phyloP scores from a whole-genome alignment of 192 early-diverging fungal genomes.

The Coemansia furcata region DNA sequence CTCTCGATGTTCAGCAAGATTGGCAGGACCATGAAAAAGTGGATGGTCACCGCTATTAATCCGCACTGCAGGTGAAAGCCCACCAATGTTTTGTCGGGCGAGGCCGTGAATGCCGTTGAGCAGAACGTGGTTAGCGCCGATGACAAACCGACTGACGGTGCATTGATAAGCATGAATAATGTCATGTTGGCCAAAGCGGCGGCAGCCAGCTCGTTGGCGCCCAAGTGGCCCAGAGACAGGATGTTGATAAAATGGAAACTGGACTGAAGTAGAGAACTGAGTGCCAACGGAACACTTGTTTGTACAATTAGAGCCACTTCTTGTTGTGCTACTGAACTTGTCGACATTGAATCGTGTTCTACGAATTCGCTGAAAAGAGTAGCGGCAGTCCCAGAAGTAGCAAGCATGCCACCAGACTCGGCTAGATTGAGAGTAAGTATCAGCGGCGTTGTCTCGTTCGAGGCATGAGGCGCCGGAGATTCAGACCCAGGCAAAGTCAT shows the following conservation, averaged over 20 bases:
- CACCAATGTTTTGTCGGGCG: constrained; percentile 60
- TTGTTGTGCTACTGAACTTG: constrained; percentile 6
- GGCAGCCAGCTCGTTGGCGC: constrained; percentile 64
- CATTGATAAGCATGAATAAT: constrained; percentile 63
- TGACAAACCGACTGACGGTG: constrained; percentile 64
- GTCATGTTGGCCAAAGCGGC: constrained; percentile 72
- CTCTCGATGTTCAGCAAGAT: constrained; percentile 70
- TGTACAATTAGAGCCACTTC: constrained; percentile 8
- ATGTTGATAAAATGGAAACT: constrained; percentile 63
- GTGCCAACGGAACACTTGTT: constrained; percentile 4
- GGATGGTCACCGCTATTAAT: constrained; percentile 66
- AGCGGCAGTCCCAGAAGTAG: not conserved
- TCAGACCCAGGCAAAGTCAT: not conserved
- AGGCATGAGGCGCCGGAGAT: not conserved
- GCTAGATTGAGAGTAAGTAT: not conserved
- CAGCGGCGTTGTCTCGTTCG: not conserved
- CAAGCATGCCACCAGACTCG: not conserved
- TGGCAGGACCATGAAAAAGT: constrained; percentile 68
- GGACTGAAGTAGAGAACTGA: constrained; percentile 63
- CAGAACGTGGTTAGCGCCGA: constrained; percentile 76
- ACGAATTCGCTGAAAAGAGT: constrained; percentile 24
- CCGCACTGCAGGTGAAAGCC: constrained; percentile 79
- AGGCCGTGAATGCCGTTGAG: constrained; percentile 68
- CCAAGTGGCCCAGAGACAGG: constrained; percentile 62
- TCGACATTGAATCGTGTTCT: constrained; percentile 18